These are phyloP conservation scores for Colletotrichum sp. DNA, from an alignment of 2,329 filamentous ascomycete genomes.

Conservation along the genomic window DNA sequence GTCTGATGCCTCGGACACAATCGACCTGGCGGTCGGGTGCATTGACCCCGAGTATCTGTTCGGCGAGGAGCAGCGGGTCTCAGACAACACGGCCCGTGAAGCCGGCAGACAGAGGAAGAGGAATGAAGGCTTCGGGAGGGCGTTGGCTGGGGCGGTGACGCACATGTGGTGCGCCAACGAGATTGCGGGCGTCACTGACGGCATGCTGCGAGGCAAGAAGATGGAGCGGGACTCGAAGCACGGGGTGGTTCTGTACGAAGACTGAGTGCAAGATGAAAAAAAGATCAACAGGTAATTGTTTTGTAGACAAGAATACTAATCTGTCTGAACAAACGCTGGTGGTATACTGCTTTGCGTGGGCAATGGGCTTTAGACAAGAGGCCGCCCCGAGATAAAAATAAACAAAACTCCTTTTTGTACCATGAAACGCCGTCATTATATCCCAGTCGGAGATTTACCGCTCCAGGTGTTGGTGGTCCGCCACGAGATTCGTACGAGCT, in stretches of 20 bases:
- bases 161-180: slow-evolving; percentile 49
- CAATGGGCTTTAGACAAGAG: neutral
- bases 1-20: slow-evolving; percentile 29
- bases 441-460: neutral
- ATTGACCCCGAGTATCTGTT: slow-evolving; percentile 48
- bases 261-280: neutral
- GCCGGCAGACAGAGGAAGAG: neutral
- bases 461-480: neutral
- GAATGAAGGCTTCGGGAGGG: slow-evolving; percentile 35
- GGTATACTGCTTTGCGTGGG: slow-evolving; percentile 1
- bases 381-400: neutral
- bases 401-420: slow-evolving; percentile 6
- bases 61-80: slow-evolving; percentile 12
- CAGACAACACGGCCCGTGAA: neutral
- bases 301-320: neutral
- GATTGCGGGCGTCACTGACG: slow-evolving; percentile 53
- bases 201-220: slow-evolving; percentile 28
- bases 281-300: neutral
- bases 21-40: slow-evolving; percentile 45
- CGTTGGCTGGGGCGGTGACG: slow-evolving; percentile 40
- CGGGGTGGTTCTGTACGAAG: neutral
- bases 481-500: neutral
- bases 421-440: slow-evolving; percentile 14
- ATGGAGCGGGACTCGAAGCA: neutral
- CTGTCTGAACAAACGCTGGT: neutral